Base-by-base conservation (phyloP, 768 basidiomycete genomes). In the Pholiota microspora region DNA sequence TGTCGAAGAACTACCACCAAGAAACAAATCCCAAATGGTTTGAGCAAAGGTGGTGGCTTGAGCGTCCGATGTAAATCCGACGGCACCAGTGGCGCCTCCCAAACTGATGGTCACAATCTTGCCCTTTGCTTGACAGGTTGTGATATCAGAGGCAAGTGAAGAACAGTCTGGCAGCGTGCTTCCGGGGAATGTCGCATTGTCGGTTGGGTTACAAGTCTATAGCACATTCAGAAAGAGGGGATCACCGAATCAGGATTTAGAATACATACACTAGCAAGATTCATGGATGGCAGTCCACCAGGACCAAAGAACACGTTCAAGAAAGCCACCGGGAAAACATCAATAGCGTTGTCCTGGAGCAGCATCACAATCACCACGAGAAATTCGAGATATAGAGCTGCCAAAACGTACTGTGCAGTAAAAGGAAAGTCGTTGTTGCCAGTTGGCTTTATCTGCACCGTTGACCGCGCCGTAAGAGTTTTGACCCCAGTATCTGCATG, bases 271-370 rank as follows among this genome's bases (percentile, higher is more conserved):
- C 86, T 89, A 1, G 84, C 87, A 10, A 89, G 75, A 66, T 91
- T 85, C 49, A 89, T 72, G 6, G 79, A 80, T 21, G 88, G 88
- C 15, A 77, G 66, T 25, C 79, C 79, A 0, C 87, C 85, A 5
- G 81, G 71, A 10, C 83, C 77, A 62, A 84, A 86, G 70, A 88
- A 89, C 16, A 76, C 77, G 64, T 82, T 71, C 59, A 89, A 62
- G 64, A 90, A 88, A n/a, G 87, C 82, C 28, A 89, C 61, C 7
- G 86, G 86, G 54, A 90, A 79, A 6, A 81, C 83, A 66, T 89
- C 83, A 54, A 88, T 81, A 7, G 82, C 77, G 61, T 83, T 73
- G 64, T 89, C 86, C 82, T 86, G n/a, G n/a, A n/a, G n/a, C n/a
- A n/a, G n/a, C n/a, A 34, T 27, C 13, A 42, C 21, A 18, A 45